phyloP scores from a whole-genome alignment of 1,284 basidiomycete species.

The Ceratobasidium sp. region DNA sequence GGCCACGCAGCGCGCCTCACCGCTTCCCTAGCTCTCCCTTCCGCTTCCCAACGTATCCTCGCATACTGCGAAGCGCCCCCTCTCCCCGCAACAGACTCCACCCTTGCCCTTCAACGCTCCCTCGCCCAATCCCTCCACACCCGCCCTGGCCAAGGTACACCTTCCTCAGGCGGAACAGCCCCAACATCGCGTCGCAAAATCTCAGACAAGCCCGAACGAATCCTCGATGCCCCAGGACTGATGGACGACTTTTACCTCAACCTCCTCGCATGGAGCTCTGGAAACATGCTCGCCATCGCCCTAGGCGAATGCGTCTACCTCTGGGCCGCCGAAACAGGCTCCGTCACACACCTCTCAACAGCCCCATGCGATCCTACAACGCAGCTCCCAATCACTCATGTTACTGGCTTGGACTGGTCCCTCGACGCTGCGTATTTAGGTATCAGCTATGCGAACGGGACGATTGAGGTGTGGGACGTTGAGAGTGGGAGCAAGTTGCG shows the following conservation, averaged over 20 bases:
- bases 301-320: slow-evolving; percentile 85
- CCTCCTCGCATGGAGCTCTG: slow-evolving; percentile 87
- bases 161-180: slow-evolving; percentile 65
- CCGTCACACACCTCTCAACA: slow-evolving; percentile 80
- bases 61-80: slow-evolving; percentile 83
- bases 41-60: slow-evolving; percentile 74
- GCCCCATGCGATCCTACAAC: slow-evolving; percentile 57
- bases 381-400: slow-evolving; percentile 69
- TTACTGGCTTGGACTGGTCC: slow-evolving; percentile 86
- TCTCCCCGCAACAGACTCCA: slow-evolving; percentile 70
- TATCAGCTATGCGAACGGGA: slow-evolving; percentile 84
- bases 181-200: slow-evolving; percentile 81
- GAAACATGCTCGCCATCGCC: slow-evolving; percentile 89
- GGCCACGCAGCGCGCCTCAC: slow-evolving; percentile 79
- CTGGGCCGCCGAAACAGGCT: slow-evolving; percentile 92
- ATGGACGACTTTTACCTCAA: slow-evolving; percentile 98
- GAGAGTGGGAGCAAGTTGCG: slow-evolving; percentile 83
- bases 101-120: slow-evolving; percentile 76
- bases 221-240: slow-evolving; percentile 95
- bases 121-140: slow-evolving; percentile 77
- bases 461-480: slow-evolving; percentile 96
- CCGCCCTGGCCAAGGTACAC: slow-evolving; percentile 61
- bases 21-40: slow-evolving; percentile 74
- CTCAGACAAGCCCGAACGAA: slow-evolving; percentile 84
- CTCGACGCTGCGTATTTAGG: slow-evolving; percentile 89